A percentile compares a stretch with the other conserved stretches of the same genome.
These are phyloP conservation scores for Excoecaria agallocha DNA, from an alignment of 345 rosid species.

Conservation along the genomic window DNA sequence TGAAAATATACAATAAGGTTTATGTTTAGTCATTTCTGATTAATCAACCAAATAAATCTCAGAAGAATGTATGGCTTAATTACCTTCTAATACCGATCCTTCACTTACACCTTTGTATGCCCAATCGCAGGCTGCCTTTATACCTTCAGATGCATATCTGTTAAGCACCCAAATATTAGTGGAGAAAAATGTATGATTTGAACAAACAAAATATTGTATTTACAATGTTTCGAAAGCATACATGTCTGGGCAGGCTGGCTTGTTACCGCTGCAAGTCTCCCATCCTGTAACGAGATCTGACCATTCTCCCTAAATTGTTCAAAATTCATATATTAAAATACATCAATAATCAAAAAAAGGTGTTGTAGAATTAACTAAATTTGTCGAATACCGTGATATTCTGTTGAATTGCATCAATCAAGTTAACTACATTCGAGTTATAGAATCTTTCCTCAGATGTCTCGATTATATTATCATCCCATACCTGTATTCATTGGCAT, in stretches of 20 bases:
- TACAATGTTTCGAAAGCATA: slow-evolving; percentile 22
- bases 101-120: slow-evolving; percentile 70
- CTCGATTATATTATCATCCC: slow-evolving; percentile 70
- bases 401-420: slow-evolving; percentile 57
- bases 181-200: neutral
- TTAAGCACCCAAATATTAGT: neutral
- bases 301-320: slow-evolving; percentile 54
- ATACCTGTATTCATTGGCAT: slow-evolving; percentile 45
- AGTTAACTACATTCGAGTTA: slow-evolving; percentile 40
- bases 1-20: slow-evolving; percentile 23
- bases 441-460: slow-evolving; percentile 63
- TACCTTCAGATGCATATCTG: slow-evolving; percentile 86
- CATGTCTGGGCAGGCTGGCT: slow-evolving; percentile 68
- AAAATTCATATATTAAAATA: neutral
- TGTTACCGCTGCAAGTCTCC: slow-evolving; percentile 60
- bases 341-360: neutral
- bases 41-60: neutral
- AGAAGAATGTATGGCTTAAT: neutral
- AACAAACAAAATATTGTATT: neutral
- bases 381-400: slow-evolving; percentile 55
- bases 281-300: slow-evolving; percentile 54
- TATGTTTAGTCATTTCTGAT: slow-evolving; percentile 14
- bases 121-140: slow-evolving; percentile 82
- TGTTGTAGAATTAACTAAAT: neutral
- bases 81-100: slow-evolving; percentile 63